Evolutionary conservation across 257 asterid species (phyloP).

Genomic region (Solanum virginianum): DNA sequence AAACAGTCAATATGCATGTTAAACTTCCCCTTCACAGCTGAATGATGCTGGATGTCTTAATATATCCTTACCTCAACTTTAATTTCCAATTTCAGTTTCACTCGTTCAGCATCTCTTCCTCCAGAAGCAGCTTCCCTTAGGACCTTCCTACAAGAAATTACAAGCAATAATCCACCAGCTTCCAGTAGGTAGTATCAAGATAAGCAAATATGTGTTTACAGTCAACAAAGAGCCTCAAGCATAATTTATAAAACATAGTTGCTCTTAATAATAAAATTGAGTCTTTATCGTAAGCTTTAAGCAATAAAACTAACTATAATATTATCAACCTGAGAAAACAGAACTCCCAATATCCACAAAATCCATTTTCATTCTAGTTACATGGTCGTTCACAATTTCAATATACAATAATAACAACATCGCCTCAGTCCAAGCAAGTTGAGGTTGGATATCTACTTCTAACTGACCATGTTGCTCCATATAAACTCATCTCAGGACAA

Average conservation of each 20-base stretch:
- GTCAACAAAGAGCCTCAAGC: not conserved
- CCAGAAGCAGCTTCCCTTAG: constrained; percentile 92
- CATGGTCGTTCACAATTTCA: not conserved
- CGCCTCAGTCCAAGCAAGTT: not conserved
- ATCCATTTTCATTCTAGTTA: not conserved
- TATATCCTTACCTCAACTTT: constrained; percentile 53
- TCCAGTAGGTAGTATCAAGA: not conserved
- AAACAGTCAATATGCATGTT: not conserved
- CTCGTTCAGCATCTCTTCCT: constrained; percentile 80
- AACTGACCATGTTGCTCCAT: not conserved
- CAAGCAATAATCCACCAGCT: not conserved
- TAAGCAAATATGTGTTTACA: not conserved
- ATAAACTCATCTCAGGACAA: not conserved
- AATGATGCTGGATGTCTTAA: not conserved
- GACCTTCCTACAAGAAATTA: constrained; percentile 52
- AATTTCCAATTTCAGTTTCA: constrained; percentile 73
- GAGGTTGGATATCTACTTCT: not conserved
- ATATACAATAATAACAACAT: not conserved
- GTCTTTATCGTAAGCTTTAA: not conserved
- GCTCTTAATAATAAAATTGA: not conserved
- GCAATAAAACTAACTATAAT: not conserved
- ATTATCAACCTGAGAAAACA: not conserved
- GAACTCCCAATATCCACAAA: not conserved
- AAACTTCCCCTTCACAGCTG: not conserved
- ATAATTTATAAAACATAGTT: not conserved